A percentile compares a stretch with the other conserved stretches of the same genome.
Conservation (phyloP, 106 monocot species). For the Dendrobium nobile region DNA sequence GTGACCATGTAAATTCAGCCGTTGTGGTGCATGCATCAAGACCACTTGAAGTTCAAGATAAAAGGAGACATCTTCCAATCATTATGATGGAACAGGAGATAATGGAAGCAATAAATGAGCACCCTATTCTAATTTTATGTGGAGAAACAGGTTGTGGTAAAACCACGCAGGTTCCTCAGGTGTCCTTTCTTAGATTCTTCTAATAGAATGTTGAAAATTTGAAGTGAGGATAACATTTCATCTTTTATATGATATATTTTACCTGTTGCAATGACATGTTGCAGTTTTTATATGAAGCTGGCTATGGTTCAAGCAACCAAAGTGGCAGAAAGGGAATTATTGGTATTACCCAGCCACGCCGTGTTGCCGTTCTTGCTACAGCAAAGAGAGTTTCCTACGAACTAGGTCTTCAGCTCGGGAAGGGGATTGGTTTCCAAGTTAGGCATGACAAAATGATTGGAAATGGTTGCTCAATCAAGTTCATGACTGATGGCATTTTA, state of each 20-base stretch:
- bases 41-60: conserved; percentile 62
- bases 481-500: conserved; percentile 99
- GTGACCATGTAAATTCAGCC: conserved; percentile 18
- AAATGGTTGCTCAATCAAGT: conserved; percentile 74
- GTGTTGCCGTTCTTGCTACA: conserved; percentile 94
- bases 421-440: conserved; percentile 95
- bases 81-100: conserved; percentile 99
- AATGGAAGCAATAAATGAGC: conserved; percentile 92
- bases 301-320: conserved; percentile 54
- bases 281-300: conserved; percentile 98
- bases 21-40: conserved; percentile 70
- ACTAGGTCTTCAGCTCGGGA: conserved; percentile 65
- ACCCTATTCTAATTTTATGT: conserved; percentile 80
- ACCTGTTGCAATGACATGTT: conserved; percentile 1
- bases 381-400: conserved; percentile 86
- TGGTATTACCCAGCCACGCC: conserved; percentile 88
- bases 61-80: conserved; percentile 78
- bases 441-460: conserved; percentile 87
- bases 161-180: conserved; percentile 99
- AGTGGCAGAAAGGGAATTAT: conserved; percentile 65
- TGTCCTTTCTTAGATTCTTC: conserved; percentile 9
- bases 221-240: neutral
- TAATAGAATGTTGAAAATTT: neutral
- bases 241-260: neutral
- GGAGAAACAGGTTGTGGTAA: conserved; percentile 99